Evolutionary conservation across 352 stramenopile genomes (phyloP).

Genomic region (Phytophthora colocasiae): DNA sequence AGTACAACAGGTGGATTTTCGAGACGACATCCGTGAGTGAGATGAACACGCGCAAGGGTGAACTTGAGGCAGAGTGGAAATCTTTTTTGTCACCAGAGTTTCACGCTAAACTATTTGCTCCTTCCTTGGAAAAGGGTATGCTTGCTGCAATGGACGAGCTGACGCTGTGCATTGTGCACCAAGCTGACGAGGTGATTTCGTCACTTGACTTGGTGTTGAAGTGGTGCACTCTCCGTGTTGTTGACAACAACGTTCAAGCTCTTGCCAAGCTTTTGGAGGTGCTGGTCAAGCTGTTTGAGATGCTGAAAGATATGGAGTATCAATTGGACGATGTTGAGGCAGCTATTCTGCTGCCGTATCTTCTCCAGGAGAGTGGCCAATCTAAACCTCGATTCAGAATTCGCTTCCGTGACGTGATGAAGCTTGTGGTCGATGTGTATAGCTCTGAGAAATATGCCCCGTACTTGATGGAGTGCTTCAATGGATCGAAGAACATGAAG

Average conservation of each 20-base stretch:
- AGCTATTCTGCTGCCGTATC: slow-evolving; percentile 79
- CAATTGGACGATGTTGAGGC: slow-evolving; percentile 86
- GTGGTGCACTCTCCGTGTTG: slow-evolving; percentile 85
- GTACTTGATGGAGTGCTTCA: slow-evolving; percentile 87
- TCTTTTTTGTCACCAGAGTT: slow-evolving; percentile 73
- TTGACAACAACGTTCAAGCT: slow-evolving; percentile 91
- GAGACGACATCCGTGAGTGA: slow-evolving; percentile 73
- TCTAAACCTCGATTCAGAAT: slow-evolving; percentile 85
- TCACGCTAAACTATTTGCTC: slow-evolving; percentile 81
- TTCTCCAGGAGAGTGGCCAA: slow-evolving; percentile 87
- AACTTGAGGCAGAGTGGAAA: slow-evolving; percentile 84
- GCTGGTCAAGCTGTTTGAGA: slow-evolving; percentile 81
- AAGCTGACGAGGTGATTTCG: slow-evolving; percentile 71
- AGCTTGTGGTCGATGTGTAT: slow-evolving; percentile 81
- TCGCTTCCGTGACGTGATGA: slow-evolving; percentile 88
- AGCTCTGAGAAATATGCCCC: slow-evolving; percentile 75
- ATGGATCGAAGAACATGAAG: slow-evolving; percentile 87
- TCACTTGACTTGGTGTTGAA: slow-evolving; percentile 85
- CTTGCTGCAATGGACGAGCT: slow-evolving; percentile 80
- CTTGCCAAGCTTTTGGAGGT: slow-evolving; percentile 85
- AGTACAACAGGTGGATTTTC: slow-evolving; percentile 89
- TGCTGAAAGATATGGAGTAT: slow-evolving; percentile 72
- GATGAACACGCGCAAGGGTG: slow-evolving; percentile 70
- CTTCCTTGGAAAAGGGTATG: slow-evolving; percentile 86
- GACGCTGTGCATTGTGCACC: slow-evolving; percentile 64